Evolutionary conservation across 2,329 filamentous ascomycete genomes (phyloP).

Genomic region (Diaporthe nobilis): DNA sequence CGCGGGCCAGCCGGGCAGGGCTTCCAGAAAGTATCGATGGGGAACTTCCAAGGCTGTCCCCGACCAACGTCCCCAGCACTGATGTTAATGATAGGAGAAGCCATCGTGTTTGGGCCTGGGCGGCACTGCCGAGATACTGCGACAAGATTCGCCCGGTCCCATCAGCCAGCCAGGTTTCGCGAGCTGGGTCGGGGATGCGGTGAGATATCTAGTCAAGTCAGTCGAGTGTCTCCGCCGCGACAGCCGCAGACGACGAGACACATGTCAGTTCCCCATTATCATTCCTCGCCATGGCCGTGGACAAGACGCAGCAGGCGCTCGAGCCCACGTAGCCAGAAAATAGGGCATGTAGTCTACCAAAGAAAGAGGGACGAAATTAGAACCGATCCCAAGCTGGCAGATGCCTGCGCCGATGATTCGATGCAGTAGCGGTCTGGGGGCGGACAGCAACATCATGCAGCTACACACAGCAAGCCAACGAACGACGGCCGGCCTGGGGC

Average conservation of each 20-base stretch:
- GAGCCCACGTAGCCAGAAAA: background rate
- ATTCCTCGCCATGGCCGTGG: background rate
- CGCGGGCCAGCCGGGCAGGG: slow-evolving; percentile 25
- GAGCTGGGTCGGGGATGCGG: slow-evolving; percentile 18
- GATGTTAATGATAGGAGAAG: background rate
- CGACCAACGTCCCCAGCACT: slow-evolving; percentile 1
- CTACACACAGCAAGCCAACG: background rate
- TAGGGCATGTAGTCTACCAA: slow-evolving; percentile 9
- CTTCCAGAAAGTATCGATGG: slow-evolving; percentile 22
- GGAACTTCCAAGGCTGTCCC: background rate
- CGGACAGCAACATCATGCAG: slow-evolving; percentile 11
- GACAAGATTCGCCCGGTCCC: background rate
- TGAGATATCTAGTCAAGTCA: slow-evolving; percentile 6
- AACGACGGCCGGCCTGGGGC: background rate
- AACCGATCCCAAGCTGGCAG: background rate
- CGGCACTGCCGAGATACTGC: slow-evolving; percentile 23
- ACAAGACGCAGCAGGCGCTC: background rate
- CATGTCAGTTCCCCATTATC: slow-evolving; percentile 9
- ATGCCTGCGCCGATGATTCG: slow-evolving; percentile 16
- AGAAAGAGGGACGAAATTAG: background rate
- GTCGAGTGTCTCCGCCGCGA: slow-evolving; percentile 12
- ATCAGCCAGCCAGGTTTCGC: slow-evolving; percentile 1
- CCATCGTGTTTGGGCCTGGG: background rate
- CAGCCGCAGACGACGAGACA: slow-evolving; percentile 14
- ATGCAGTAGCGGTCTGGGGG: slow-evolving; percentile 23